Evolutionary conservation across 2,329 filamentous ascomycete genomes (phyloP), one percentile per base, ranked within the genome.

Genomic region (Ophiocordyceps camponoti-leonardi): DNA sequence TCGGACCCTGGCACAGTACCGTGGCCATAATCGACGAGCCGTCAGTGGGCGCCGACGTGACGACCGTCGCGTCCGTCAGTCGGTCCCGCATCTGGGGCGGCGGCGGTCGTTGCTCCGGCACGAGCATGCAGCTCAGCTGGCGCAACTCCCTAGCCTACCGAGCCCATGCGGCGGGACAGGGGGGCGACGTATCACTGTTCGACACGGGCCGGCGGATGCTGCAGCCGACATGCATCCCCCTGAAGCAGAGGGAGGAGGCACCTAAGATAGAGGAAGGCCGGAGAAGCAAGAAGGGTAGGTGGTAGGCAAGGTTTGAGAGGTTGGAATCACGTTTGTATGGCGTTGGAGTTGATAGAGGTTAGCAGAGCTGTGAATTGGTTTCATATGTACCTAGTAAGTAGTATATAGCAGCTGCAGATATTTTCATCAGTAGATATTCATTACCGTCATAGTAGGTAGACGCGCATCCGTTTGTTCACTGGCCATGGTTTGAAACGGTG

Each of bases 1-100:
- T 60, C 19, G 44, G 45, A 14, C 43, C 41, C 4, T 56, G 50
- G 43, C 48, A 54, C 6, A 50, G 48, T 30, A 48, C 48, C 6
- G 47, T 55, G 8, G 54, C 53, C 1, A 31, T 59, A 3, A 43
- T 55, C 18, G 53, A 56, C 37, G 55, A 58, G 49, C 57, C 58
- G 3, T 56, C 53, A 14, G 51, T 60, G 50, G 57, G 50, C 42
- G 53, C 46, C 8, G 41, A 43, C 1, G 56, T 54, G 1, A 49
- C 52, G 42, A 48, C 49, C 3, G 49, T 53, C 4, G 54, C 44
- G 1, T 49, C 49, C 3, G 48, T 52, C 10, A 45, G 45, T 3
- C 39, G 47, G 1, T 23, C 39, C 3, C 46, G 45, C 6, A 44
- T 44, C 5, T 49, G 57, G 22, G 35, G 43, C 2, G 54, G 56